A percentile compares a stretch with the other conserved stretches of the same genome.
Evolutionary conservation across 2,329 filamentous ascomycete species (phyloP).

Genomic region (Sporothrix humicola): DNA sequence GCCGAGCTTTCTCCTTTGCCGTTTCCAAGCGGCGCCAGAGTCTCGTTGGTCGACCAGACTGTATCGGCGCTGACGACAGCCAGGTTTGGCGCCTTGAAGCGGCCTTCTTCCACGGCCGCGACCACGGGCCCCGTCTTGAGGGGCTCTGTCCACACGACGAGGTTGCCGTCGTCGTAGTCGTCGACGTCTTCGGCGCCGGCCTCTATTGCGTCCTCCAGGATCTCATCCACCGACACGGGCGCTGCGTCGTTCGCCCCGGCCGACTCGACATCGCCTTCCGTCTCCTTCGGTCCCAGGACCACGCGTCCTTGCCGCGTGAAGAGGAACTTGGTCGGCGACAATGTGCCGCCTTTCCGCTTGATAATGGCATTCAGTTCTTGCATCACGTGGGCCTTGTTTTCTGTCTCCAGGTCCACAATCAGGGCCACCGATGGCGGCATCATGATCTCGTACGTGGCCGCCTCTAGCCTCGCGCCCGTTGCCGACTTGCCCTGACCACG

Average conservation of each 20-base stretch:
- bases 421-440: conserved; percentile 76
- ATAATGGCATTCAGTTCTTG: conserved; percentile 74
- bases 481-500: conserved; percentile 84
- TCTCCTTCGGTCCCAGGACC: conserved; percentile 65
- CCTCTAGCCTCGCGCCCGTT: conserved; percentile 76
- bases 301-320: conserved; percentile 82
- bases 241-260: conserved; percentile 55
- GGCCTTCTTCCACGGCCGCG: conserved; percentile 62
- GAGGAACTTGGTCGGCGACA: conserved; percentile 78
- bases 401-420: conserved; percentile 84
- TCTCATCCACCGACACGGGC: conserved; percentile 65
- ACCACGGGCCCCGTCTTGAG: conserved; percentile 67
- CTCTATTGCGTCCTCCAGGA: conserved; percentile 84
- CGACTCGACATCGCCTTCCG: conserved; percentile 77
- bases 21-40: conserved; percentile 61
- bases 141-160: conserved; percentile 74
- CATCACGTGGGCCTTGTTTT: conserved; percentile 75
- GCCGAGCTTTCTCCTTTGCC: conserved; percentile 65
- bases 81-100: conserved; percentile 57
- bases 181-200: conserved; percentile 79
- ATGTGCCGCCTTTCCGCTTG: conserved; percentile 71
- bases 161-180: conserved; percentile 65
- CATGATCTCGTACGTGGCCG: conserved; percentile 78
- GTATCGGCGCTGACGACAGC: conserved; percentile 78
- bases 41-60: conserved; percentile 83